A percentile compares a stretch with the other conserved stretches of the same genome.
Conservation (phyloP, 2,329 filamentous ascomycete species). For the Fonsecaea monophora region DNA sequence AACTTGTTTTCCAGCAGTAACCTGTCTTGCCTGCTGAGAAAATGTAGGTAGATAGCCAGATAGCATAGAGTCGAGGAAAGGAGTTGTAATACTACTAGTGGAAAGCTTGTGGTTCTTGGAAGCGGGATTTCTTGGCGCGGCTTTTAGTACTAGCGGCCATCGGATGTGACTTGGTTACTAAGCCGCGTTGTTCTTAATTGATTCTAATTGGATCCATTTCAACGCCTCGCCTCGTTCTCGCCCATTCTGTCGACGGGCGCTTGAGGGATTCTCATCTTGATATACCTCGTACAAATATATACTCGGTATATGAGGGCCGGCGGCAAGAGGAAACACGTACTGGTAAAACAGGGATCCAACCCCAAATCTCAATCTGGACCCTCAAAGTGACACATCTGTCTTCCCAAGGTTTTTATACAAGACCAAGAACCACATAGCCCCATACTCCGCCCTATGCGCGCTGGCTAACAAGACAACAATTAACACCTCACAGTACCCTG, state of each 20-base stretch:
- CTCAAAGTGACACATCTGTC: background rate
- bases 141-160: background rate
- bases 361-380: background rate
- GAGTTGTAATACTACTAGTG: conserved; percentile 3
- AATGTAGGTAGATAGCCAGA: background rate
- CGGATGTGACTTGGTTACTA: background rate
- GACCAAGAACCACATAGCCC: background rate
- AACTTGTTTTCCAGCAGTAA: background rate
- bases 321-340: no score
- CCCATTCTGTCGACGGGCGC: background rate
- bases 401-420: background rate
- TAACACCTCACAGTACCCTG: background rate
- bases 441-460: conserved; percentile 27
- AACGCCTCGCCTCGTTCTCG: background rate
- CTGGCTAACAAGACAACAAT: conserved; percentile 24
- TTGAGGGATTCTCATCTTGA: background rate
- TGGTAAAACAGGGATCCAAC: no score
- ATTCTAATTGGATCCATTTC: conserved; percentile 1
- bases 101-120: background rate
- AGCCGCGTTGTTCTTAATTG: background rate
- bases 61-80: background rate
- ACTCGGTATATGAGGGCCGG: no score
- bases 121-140: background rate
- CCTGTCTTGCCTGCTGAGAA: background rate
- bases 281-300: background rate